phyloP scores from a whole-genome alignment of 164 flowering plant species.

The Dillenia suffruticosa region DNA sequence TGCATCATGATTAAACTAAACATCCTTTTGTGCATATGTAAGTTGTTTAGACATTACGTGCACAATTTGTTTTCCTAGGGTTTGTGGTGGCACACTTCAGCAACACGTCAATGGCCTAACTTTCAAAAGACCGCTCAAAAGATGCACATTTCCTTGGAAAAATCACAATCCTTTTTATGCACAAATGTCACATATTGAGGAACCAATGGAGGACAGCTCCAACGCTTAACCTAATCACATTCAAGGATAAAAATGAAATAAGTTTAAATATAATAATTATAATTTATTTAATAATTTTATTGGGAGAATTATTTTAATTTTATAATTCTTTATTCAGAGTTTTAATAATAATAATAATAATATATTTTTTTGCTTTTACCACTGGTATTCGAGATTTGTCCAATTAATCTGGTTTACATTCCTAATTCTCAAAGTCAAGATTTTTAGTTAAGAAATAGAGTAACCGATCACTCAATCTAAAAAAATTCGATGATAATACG shows the following conservation, averaged over 20 bases:
- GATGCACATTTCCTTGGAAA: constrained; percentile 20
- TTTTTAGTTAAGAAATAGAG: too few species aligned
- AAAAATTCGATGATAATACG: too few species aligned
- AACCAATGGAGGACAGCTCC: constrained; percentile 25
- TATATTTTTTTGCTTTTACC: too few species aligned
- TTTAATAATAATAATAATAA: too few species aligned
- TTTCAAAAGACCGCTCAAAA: constrained; percentile 16
- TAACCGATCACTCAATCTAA: too few species aligned
- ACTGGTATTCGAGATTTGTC: too few species aligned
- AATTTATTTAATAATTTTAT: too few species aligned
- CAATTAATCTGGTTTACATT: too few species aligned
- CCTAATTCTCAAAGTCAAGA: too few species aligned
- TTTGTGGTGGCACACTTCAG: constrained; percentile 6
- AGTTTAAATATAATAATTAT: too few species aligned
- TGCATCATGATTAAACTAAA: background rate
- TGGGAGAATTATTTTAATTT: too few species aligned
- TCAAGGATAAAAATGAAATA: background rate
- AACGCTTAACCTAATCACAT: constrained; percentile 41
- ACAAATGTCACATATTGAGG: constrained; percentile 7
- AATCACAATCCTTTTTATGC: background rate
- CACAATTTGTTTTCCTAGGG: constrained; percentile 3
- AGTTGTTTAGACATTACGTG: background rate
- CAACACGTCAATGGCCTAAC: constrained; percentile 6
- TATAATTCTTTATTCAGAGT: too few species aligned
- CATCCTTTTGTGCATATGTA: background rate